These are phyloP conservation scores for Rubus idaeus DNA, from an alignment of 306 rosid genomes.

Conservation along the genomic window DNA sequence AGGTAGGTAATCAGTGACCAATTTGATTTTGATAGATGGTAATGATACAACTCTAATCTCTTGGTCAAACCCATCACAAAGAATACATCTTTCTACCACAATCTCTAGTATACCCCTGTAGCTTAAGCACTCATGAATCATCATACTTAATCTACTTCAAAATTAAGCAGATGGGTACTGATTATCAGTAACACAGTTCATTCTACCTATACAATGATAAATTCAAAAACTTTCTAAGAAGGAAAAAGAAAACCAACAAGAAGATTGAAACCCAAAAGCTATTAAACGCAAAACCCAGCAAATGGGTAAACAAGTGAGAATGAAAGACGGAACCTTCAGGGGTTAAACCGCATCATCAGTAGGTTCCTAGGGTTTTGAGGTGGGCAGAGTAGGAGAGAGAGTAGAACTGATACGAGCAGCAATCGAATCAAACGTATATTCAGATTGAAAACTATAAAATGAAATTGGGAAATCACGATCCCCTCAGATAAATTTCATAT, in stretches of 20 bases:
- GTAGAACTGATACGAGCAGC: conserved; percentile 32
- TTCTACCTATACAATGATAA: background rate
- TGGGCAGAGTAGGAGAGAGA: background rate
- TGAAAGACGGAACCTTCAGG: conserved; percentile 47
- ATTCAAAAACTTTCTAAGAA: background rate
- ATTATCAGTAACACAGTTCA: background rate
- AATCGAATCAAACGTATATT: conserved; percentile 19
- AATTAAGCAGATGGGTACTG: background rate
- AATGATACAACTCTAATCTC: too few relatives aligned
- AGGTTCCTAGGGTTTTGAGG: conserved; percentile 35
- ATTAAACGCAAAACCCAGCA: background rate
- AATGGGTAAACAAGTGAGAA: background rate
- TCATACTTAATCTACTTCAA: background rate
- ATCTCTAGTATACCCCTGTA: background rate
- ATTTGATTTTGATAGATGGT: background rate
- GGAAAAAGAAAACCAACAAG: background rate
- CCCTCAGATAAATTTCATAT: conserved; percentile 40
- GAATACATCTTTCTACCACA: background rate
- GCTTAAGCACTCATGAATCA: background rate
- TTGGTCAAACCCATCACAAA: background rate
- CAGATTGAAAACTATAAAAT: conserved; percentile 54
- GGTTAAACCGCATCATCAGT: conserved; percentile 30
- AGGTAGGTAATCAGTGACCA: background rate
- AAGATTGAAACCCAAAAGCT: background rate
- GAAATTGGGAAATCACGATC: conserved; percentile 29